Base-by-base conservation (phyloP, 2,329 filamentous ascomycete species). In the Geosmithia morbida region DNA sequence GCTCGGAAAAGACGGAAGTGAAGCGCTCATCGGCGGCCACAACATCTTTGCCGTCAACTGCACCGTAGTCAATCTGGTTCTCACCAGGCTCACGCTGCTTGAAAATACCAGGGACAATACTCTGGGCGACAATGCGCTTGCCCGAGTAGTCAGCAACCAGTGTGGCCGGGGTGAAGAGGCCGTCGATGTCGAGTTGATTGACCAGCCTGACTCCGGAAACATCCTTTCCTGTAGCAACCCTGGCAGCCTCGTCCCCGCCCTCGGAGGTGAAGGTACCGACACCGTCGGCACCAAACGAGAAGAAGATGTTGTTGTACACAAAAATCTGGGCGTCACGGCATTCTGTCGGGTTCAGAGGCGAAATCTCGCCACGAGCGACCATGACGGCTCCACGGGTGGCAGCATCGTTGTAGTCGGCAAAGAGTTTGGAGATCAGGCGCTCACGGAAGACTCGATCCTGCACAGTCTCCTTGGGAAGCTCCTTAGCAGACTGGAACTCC, bases 301-400 rank as follows among this genome's bases (percentile, higher is more conserved):
- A 98, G 71, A 98, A 98, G 55, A 98, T 88, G 66, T 98, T 98
- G 73, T 97, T 97, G 72, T 97, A 96, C 20, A 98, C 90, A 59
- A 95, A 98, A 54, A 98, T 98, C 63, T 98, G 92, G 3, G 92
- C 92, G 62, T 98, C 90, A 54, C 76, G 79, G 52, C 75, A 81
- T 67, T 98, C 92, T 0, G 90, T 97, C 7, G 92, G 94, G 68
- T 98, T 98, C 48, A 98, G 69, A 7, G 92, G 87, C 18, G 88
- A 82, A 52, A 98, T 85, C 63, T 98, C 92, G 47, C 92, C 92
- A 49, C 87, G 79, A 20, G 89, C 90, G 47, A 98, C 90, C 54
- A 97, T 72, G 43, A 96, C 85, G 30, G 92, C 90, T 51, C 92
- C 92, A 51, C 87, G 81, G 41, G 88, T 85, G 48, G 94, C 92